Conservation (phyloP, 2,329 filamentous ascomycete species). For the Macrophomina tecta region DNA sequence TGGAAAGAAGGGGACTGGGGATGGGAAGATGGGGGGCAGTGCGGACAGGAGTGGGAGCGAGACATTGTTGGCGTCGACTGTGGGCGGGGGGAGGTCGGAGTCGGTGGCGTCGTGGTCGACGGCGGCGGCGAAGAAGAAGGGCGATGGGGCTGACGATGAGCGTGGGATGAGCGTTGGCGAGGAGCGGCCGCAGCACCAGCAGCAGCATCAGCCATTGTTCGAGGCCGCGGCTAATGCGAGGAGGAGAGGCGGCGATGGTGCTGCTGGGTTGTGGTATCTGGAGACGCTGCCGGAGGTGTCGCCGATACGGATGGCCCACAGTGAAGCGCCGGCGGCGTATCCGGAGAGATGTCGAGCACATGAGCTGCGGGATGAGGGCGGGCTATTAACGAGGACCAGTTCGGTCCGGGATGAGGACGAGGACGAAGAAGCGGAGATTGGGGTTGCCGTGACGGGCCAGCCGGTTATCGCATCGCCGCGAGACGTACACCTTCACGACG, state of each 20-base stretch:
- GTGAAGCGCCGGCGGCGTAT: neutral
- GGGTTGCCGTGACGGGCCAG: neutral
- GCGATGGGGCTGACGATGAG: no score
- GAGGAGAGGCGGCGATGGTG: neutral
- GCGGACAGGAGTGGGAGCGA: neutral
- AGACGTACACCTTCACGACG: no score
- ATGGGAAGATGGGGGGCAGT: neutral
- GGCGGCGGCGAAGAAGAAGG: no score
- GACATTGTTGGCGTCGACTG: neutral
- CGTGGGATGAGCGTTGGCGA: no score
- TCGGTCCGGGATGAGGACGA: neutral
- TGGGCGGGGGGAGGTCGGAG: neutral
- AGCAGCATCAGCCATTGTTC: no score
- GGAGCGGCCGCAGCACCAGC: no score
- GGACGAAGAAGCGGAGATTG: neutral
- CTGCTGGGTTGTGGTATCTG: neutral
- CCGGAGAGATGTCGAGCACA: neutral
- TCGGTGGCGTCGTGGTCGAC: no score
- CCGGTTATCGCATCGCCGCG: neutral
- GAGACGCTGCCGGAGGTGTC: neutral
- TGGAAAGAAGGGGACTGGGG: neutral
- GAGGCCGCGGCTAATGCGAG: neutral
- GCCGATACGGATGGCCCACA: neutral
- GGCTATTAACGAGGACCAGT: neutral
- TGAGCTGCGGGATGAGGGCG: neutral